Base-by-base conservation (phyloP, 768 basidiomycete species). In the Stropharia rugosoannulata region DNA sequence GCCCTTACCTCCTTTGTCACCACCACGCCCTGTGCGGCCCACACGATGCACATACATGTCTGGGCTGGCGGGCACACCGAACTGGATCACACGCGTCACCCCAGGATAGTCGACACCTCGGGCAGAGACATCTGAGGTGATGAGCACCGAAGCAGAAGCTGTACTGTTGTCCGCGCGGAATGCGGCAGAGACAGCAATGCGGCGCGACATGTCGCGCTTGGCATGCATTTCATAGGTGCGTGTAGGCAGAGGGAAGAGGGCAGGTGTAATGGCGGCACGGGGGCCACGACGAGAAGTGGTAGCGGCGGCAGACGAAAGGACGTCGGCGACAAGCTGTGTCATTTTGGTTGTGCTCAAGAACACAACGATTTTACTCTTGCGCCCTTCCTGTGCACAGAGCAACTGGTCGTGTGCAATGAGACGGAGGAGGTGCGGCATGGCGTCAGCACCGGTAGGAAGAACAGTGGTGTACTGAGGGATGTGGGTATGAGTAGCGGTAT, bases 381-480 rank as follows among this genome's bases (percentile, higher is more conserved):
- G 49, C 8, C 78, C 76, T 1, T 85, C 43, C 25, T 41, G 44
- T 11, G 42, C 79, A 65, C 89, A 83, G 15, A 66, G 62, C 35
- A 98, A 79, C 66, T 96, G 95, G 68, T 98, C 97, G 62, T 96
- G 90, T 0, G 86, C 87, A 58, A 99, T 74, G 15, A 97, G 78
- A 43, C 87, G 83, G 39, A 95, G 61, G 42, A 94, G 63, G 64
- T 96, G 90, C 0, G 90, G 87, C 12, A 98, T 64, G 62, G 95
- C 90, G 10, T 93, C 79, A 10, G 73, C 70, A 2, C 87, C 77
- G 27, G 69, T 69, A 1, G 86, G 82, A 2, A 97, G 79, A 48
- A 89, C 74, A 10, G 93, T 96, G 68, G 85, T 80, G 73, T 84
- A 89, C 70, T 98, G 96, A 1, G 87, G 83, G 45, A 97, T 84